Evolutionary conservation across 108 stramenopile genomes (phyloP).

Genomic region (Fistulifera pelliculosa): DNA sequence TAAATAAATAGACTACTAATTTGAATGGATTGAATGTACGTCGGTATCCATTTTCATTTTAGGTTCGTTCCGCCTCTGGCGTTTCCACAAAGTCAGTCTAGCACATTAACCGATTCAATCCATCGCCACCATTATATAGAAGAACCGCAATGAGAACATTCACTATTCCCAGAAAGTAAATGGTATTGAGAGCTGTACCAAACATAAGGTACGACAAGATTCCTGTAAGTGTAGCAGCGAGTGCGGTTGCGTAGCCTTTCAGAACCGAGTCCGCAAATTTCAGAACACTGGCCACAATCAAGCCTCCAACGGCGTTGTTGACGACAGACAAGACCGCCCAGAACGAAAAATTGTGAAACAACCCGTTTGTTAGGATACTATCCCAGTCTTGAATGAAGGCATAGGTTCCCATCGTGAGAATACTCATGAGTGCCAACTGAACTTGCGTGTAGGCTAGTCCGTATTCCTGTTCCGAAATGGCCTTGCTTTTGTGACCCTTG

Average conservation of each 20-base stretch:
- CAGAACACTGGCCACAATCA: slow-evolving; percentile 53
- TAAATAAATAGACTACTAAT: no score
- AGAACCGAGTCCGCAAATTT: slow-evolving; percentile 75
- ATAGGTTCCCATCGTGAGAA: slow-evolving; percentile 55
- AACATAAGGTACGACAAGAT: slow-evolving; percentile 40
- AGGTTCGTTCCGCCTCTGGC: no score
- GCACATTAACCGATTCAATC: neutral
- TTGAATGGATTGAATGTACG: no score
- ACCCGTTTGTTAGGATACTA: slow-evolving; percentile 14
- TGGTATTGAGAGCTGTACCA: slow-evolving; percentile 22
- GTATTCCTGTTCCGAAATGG: slow-evolving; percentile 32
- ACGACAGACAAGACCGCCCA: slow-evolving; percentile 72
- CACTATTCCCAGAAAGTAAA: slow-evolving; percentile 34
- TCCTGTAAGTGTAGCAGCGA: slow-evolving; percentile 66
- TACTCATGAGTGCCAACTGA: slow-evolving; percentile 45
- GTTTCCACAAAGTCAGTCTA: no score
- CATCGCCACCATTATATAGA: slow-evolving; percentile 31
- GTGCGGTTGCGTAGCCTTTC: slow-evolving; percentile 77
- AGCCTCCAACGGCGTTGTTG: slow-evolving; percentile 34
- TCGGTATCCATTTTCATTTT: no score
- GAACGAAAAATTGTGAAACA: slow-evolving; percentile 44
- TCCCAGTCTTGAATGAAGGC: slow-evolving; percentile 22
- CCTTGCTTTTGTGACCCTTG: slow-evolving; percentile 45
- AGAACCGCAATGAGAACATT: slow-evolving; percentile 30
- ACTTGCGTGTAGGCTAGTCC: slow-evolving; percentile 37